Percentiles rank a stretch among this genome's conserved stretches.
Evolutionary conservation across 2,329 filamentous ascomycete genomes (phyloP).

Genomic region (Basipetospora chlamydospora): DNA sequence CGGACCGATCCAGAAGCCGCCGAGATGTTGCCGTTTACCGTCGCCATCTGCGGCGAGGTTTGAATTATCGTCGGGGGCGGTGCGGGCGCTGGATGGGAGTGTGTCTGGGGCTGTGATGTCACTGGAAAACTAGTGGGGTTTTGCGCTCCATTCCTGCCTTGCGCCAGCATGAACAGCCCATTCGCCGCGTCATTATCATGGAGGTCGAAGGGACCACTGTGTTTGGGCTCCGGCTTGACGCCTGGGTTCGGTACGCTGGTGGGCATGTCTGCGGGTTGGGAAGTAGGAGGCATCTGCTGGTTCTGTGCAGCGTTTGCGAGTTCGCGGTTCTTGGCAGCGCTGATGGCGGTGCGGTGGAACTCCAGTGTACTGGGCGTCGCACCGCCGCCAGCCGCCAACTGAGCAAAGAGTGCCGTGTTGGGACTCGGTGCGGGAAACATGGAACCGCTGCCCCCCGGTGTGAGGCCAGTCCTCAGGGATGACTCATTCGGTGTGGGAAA

Average conservation of each 20-base stretch:
- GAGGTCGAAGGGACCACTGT: conserved; percentile 60
- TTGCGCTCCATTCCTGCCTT: conserved; percentile 49
- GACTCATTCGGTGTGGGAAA: conserved; percentile 97
- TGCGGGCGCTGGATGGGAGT: conserved; percentile 30
- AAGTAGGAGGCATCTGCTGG: conserved; percentile 20
- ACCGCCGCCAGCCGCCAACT: conserved; percentile 62
- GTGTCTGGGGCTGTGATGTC: conserved; percentile 28
- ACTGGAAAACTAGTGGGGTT: conserved; percentile 32
- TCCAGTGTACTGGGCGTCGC: conserved; percentile 84
- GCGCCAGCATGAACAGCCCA: conserved; percentile 79
- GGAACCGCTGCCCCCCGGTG: conserved; percentile 85
- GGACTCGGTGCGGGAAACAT: conserved; percentile 93
- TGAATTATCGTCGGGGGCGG: conserved; percentile 16
- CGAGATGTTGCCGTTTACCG: conserved; percentile 30
- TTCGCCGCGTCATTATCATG: conserved; percentile 95
- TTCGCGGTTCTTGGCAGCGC: conserved; percentile 52
- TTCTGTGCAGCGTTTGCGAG: conserved; percentile 21
- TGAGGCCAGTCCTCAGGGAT: conserved; percentile 76
- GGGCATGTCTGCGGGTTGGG: conserved; percentile 39
- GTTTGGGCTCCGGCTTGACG: conserved; percentile 33
- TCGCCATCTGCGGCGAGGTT: conserved; percentile 36
- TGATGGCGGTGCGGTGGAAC: conserved; percentile 86
- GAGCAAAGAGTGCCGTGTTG: conserved; percentile 68
- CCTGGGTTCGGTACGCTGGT: conserved; percentile 20
- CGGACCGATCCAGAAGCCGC: conserved; percentile 24